Percentiles rank a stretch among this genome's conserved stretches.
Conservation (phyloP, 2,329 filamentous ascomycete species). For the Colletotrichum endophyticum region DNA sequence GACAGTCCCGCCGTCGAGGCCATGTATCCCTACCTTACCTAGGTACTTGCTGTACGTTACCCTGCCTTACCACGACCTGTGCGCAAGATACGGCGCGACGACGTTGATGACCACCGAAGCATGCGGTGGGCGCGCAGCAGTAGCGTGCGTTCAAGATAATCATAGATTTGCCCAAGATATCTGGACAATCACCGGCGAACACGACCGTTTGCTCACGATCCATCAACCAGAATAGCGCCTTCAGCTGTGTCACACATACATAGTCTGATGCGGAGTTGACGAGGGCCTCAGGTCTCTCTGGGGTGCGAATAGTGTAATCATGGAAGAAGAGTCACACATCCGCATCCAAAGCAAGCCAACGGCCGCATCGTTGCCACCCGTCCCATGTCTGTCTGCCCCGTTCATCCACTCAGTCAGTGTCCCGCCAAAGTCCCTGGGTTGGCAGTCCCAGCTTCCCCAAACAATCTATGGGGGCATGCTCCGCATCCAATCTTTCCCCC, state of each 20-base stretch:
- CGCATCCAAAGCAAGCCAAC: neutral
- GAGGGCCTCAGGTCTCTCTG: neutral
- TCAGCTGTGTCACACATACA: neutral
- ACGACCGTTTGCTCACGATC: neutral
- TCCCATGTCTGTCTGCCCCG: neutral
- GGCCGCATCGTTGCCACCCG: neutral
- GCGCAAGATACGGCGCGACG: neutral
- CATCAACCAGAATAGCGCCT: neutral
- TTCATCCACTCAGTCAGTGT: neutral
- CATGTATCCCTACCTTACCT: neutral
- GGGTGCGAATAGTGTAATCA: neutral
- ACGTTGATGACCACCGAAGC: neutral
- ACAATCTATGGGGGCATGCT: neutral
- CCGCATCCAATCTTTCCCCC: conserved; percentile 10
- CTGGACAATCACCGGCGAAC: conserved; percentile 3
- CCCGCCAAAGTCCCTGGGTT: neutral
- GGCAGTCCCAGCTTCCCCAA: neutral
- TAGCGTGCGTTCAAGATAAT: neutral
- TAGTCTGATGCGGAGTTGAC: neutral
- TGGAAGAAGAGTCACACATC: neutral
- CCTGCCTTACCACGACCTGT: neutral
- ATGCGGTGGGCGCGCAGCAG: neutral
- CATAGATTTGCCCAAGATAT: neutral
- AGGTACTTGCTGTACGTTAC: neutral
- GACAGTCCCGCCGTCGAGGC: neutral